A percentile compares a stretch with the other conserved stretches of the same genome.
phyloP scores from a whole-genome alignment of 257 asterid genomes.

The Handroanthus guayacan region DNA sequence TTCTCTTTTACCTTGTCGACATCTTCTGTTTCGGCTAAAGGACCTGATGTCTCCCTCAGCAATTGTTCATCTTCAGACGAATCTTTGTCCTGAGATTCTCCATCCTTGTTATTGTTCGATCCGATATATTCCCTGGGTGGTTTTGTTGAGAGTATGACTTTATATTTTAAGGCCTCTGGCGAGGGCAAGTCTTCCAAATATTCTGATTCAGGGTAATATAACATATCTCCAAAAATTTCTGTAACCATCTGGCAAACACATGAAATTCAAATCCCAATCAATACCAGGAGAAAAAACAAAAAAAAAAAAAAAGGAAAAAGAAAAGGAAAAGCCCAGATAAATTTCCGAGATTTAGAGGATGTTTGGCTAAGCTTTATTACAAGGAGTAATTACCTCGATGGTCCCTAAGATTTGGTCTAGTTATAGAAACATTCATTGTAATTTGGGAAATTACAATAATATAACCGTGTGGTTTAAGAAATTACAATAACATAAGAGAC shows the following conservation, averaged over 20 bases:
- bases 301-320: neutral
- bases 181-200: slow-evolving; percentile 81
- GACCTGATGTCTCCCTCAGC: slow-evolving; percentile 8
- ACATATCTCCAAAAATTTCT: slow-evolving; percentile 85
- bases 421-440: too few relatives aligned
- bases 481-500: too few relatives aligned
- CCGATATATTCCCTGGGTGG: slow-evolving; percentile 88
- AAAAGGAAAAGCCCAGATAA: neutral
- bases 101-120: slow-evolving; percentile 39
- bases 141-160: slow-evolving; percentile 84
- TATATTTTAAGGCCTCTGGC: slow-evolving; percentile 73
- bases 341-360: neutral
- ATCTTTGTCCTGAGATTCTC: slow-evolving; percentile 49
- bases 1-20: slow-evolving; percentile 45
- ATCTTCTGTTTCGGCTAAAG: slow-evolving; percentile 30
- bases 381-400: too few relatives aligned
- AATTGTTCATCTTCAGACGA: slow-evolving; percentile 58
- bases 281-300: neutral
- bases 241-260: slow-evolving; percentile 62
- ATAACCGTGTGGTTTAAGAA: too few relatives aligned
- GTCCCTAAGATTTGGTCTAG: too few relatives aligned
- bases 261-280: neutral
- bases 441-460: too few relatives aligned
- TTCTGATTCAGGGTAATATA: slow-evolving; percentile 70
- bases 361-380: too few relatives aligned